Percentiles rank a stretch among this genome's conserved stretches.
Evolutionary conservation across 495 filamentous ascomycete species (phyloP).

Genomic region (Penicillium daleae): DNA sequence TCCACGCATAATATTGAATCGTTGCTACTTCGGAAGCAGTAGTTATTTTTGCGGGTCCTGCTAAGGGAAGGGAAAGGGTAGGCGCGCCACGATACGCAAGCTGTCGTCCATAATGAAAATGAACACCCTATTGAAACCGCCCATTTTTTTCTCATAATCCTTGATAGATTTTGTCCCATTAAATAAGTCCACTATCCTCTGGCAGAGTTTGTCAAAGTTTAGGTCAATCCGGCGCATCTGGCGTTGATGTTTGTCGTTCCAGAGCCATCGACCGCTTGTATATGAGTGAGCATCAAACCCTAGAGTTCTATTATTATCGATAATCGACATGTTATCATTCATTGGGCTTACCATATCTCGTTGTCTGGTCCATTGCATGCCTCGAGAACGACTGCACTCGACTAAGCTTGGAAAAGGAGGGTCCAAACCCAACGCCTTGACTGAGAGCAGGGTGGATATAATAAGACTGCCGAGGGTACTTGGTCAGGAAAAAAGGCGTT

Average conservation of each 20-base stretch:
- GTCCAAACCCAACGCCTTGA: background rate
- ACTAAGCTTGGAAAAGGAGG: background rate
- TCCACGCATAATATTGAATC: conserved; percentile 1
- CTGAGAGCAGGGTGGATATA: background rate
- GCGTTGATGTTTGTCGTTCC: conserved; percentile 34
- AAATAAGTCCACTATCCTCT: conserved; percentile 36
- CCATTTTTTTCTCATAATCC: conserved; percentile 44
- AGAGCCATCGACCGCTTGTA: conserved; percentile 48
- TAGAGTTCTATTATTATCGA: conserved; percentile 7
- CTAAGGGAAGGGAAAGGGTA: conserved; percentile 41
- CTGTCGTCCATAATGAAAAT: conserved; percentile 43
- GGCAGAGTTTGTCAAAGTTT: conserved; percentile 43
- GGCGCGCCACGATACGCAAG: conserved; percentile 38
- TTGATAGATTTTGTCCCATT: conserved; percentile 24
- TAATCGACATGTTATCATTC: background rate
- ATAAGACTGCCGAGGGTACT: background rate
- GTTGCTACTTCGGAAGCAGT: conserved; percentile 6
- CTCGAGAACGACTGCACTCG: background rate
- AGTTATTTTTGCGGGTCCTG: conserved; percentile 27
- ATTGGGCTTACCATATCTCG: background rate
- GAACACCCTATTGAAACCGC: conserved; percentile 49
- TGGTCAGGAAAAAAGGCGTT: too few relatives aligned
- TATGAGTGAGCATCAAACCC: conserved; percentile 40
- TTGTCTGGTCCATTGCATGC: background rate
- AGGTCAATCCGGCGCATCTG: conserved; percentile 42